A percentile compares a stretch with the other conserved stretches of the same genome.
Conservation (phyloP, 1,284 basidiomycete species). For the Tremellales sp. region DNA sequence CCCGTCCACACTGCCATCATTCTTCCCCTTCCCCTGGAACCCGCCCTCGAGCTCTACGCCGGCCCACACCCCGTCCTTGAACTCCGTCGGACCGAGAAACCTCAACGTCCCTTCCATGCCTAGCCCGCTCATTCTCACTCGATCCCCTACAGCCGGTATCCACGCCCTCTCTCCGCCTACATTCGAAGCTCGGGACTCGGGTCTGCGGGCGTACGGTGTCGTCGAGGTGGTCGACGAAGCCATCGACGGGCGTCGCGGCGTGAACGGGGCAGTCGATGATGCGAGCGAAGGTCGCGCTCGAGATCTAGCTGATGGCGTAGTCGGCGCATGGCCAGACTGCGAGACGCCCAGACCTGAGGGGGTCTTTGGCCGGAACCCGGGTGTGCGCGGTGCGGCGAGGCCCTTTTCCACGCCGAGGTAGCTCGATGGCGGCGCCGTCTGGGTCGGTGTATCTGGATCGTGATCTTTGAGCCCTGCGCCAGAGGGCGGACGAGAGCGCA, state of each 20-base stretch:
- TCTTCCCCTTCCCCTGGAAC: slow-evolving; percentile 90
- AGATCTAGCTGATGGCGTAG: slow-evolving; percentile 28
- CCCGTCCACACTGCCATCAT: slow-evolving; percentile 86
- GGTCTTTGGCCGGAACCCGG: slow-evolving; percentile 29
- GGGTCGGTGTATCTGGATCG: slow-evolving; percentile 36
- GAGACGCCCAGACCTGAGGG: slow-evolving; percentile 22
- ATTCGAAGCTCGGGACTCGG: slow-evolving; percentile 37
- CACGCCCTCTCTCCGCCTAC: no score
- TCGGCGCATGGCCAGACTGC: slow-evolving; percentile 22
- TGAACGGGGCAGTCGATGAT: slow-evolving; percentile 23
- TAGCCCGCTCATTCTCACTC: slow-evolving; percentile 75
- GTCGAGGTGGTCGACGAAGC: slow-evolving; percentile 29
- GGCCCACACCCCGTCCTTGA: slow-evolving; percentile 82
- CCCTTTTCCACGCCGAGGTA: slow-evolving; percentile 4
- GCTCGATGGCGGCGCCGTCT: slow-evolving; percentile 5
- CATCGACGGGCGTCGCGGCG: slow-evolving; percentile 36
- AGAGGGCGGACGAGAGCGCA: slow-evolving; percentile 27
- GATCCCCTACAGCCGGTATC: slow-evolving; percentile 59
- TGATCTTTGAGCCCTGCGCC: slow-evolving; percentile 9
- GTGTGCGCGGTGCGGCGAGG: slow-evolving; percentile 30
- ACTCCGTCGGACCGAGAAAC: slow-evolving; percentile 76
- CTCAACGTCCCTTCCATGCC: slow-evolving; percentile 71
- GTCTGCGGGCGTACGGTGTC: slow-evolving; percentile 32
- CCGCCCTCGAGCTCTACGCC: slow-evolving; percentile 83
- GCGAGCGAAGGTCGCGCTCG: slow-evolving; percentile 30